These are phyloP conservation scores for Trichoderma reesei DNA, from an alignment of 495 filamentous ascomycete genomes.

Conservation along the genomic window DNA sequence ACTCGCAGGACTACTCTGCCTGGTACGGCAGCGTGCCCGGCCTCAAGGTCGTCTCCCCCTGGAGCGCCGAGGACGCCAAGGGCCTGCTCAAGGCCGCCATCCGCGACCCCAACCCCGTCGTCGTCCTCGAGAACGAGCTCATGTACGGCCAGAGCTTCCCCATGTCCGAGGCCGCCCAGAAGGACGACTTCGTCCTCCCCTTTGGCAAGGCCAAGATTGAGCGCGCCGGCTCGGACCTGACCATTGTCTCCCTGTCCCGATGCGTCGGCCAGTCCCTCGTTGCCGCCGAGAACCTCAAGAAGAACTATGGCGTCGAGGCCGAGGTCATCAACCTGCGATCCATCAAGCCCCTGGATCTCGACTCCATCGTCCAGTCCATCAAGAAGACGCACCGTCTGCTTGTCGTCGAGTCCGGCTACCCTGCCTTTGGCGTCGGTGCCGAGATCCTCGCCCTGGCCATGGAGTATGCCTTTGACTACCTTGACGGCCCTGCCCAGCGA, in stretches of 20 bases:
- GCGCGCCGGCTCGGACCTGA: slow-evolving; percentile 88
- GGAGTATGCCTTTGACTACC: slow-evolving; percentile 98
- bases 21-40: slow-evolving; percentile 99
- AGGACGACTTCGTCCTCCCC: slow-evolving; percentile 88
- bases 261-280: slow-evolving; percentile 87
- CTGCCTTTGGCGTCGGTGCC: slow-evolving; percentile 79
- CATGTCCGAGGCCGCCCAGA: slow-evolving; percentile 92
- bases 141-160: slow-evolving; percentile 90
- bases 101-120: slow-evolving; percentile 92
- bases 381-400: slow-evolving; percentile 96
- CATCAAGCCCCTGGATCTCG: slow-evolving; percentile 91
- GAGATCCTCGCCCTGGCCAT: slow-evolving; percentile 90
- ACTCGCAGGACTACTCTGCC: slow-evolving; percentile 95
- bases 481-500: slow-evolving; percentile 84
- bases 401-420: slow-evolving; percentile 91
- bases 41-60: slow-evolving; percentile 91
- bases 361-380: slow-evolving; percentile 87
- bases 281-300: slow-evolving; percentile 81
- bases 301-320: slow-evolving; percentile 89
- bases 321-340: slow-evolving; percentile 98
- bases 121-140: slow-evolving; percentile 94
- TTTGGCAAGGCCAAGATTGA: slow-evolving; percentile 99
- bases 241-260: slow-evolving; percentile 87
- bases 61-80: slow-evolving; percentile 96
- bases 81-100: slow-evolving; percentile 96